Percentiles rank a stretch among this genome's conserved stretches.
phyloP scores from a whole-genome alignment of 202 grass and related monocot species.

The Elaeis oleifera region DNA sequence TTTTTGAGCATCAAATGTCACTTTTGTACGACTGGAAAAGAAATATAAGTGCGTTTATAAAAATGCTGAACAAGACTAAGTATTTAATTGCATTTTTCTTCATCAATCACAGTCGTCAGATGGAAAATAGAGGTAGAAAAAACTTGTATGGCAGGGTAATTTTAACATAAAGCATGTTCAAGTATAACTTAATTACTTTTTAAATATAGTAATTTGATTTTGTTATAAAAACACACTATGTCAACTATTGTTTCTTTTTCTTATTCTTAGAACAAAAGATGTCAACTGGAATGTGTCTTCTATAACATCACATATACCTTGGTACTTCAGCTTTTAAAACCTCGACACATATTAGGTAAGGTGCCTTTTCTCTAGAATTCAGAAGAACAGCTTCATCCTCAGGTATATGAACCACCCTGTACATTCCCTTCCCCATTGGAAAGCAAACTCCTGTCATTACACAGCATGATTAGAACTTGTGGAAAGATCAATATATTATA shows the following conservation, averaged over 20 bases:
- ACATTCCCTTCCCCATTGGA: conserved; percentile 96
- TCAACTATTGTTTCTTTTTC: conserved; percentile 5
- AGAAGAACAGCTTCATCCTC: conserved; percentile 93
- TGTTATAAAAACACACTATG: conserved; percentile 7
- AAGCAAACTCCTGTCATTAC: conserved; percentile 78
- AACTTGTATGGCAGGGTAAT: too few species aligned
- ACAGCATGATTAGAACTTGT: neutral
- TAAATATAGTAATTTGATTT: neutral
- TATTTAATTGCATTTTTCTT: neutral
- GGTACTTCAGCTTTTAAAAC: conserved; percentile 89
- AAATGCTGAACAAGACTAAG: neutral
- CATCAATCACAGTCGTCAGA: conserved; percentile 7
- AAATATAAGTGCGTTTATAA: conserved; percentile 9
- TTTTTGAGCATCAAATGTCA: conserved; percentile 65
- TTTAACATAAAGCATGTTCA: too few species aligned
- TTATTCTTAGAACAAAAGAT: neutral
- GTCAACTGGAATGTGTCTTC: conserved; percentile 7
- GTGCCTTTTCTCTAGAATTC: conserved; percentile 97
- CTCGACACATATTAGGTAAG: conserved; percentile 98
- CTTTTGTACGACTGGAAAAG: conserved; percentile 51
- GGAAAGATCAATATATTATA: too few species aligned
- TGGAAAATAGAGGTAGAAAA: too few species aligned
- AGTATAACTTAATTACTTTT: too few species aligned
- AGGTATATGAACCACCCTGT: conserved; percentile 88
- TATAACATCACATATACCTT: conserved; percentile 44